These are phyloP conservation scores for Tritrichomonas foetus DNA, from an alignment of 208 protist genomes.

Conservation along the genomic window DNA sequence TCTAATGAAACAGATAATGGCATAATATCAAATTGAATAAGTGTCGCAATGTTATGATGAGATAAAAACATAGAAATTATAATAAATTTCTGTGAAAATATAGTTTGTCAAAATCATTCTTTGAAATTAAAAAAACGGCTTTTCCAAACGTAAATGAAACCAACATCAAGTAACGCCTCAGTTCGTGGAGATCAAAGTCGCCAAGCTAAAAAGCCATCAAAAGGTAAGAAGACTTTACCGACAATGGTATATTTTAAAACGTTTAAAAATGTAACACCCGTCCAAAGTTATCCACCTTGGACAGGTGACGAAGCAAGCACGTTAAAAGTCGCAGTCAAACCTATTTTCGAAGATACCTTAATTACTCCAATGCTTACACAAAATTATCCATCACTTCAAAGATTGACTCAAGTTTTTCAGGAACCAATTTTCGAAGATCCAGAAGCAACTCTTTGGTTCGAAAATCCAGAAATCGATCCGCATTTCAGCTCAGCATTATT, in stretches of 20 bases:
- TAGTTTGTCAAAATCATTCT: no score
- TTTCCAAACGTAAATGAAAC: constrained; percentile 35
- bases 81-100: no score
- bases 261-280: not conserved
- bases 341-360: not conserved
- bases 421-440: not conserved
- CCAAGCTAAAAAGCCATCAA: not conserved
- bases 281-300: not conserved
- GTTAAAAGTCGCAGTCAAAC: not conserved
- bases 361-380: not conserved
- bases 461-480: not conserved
- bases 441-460: not conserved
- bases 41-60: no score
- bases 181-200: not conserved
- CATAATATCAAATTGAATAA: no score
- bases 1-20: no score
- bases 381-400: not conserved
- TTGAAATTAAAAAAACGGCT: no score
- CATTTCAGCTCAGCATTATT: not conserved
- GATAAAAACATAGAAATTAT: no score
- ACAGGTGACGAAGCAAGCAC: constrained; percentile 14
- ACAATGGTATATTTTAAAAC: constrained; percentile 29
- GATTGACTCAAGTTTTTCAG: not conserved
- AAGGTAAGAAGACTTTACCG: not conserved
- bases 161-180: not conserved